Evolutionary conservation across 2,329 filamentous ascomycete genomes (phyloP), one percentile per base, ranked within the genome.

Genomic region (Fusarium sp.): DNA sequence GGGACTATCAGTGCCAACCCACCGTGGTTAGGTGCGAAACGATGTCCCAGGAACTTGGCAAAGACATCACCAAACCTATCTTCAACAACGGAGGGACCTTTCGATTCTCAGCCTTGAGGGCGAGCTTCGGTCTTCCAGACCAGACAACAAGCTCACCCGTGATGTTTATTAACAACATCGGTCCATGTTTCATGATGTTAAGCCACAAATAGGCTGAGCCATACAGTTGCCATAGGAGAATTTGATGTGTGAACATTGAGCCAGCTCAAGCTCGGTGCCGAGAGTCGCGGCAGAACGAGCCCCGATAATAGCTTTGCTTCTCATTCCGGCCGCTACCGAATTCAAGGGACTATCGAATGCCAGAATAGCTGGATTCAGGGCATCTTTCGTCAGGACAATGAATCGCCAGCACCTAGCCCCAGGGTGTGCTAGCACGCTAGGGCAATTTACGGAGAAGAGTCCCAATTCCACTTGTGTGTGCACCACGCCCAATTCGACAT

Each of bases 51-150:
- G 54, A 55, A 68, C 61, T 23, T 41, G 47, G 20, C 52, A 35
- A 61, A 54, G 58, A 52, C 47, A 40, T 53, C 35, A 56, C 40
- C 58, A 57, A 37, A 25, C 45, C 46, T 66, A 36, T 70, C 55
- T 61, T 63, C 47, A 58, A 58, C 47, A 67, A 67, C 25, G 21
- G 23, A 47, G 41, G 60, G 58, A 41, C 47, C 36, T 57, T 66
- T 60, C 57, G 63, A 46, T 49, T 61, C 61, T 66, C 59, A 63
- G 64, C 33, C 53, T 70, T 31, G 55, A 58, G 31, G 45, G 60
- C 14, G 23, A 25, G 49, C 21, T 63, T 67, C 48, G 27, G 31
- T 21, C 42, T 25, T 63, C 64, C 40, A 47, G 20, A 40, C 23
- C 13, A 18, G 9, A 72, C 21, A 61, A 36, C 39, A 55, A 47